Percentiles rank a stretch among this genome's conserved stretches.
These are phyloP conservation scores for Cicer judaicum DNA, from an alignment of 306 rosid genomes.

Conservation along the genomic window DNA sequence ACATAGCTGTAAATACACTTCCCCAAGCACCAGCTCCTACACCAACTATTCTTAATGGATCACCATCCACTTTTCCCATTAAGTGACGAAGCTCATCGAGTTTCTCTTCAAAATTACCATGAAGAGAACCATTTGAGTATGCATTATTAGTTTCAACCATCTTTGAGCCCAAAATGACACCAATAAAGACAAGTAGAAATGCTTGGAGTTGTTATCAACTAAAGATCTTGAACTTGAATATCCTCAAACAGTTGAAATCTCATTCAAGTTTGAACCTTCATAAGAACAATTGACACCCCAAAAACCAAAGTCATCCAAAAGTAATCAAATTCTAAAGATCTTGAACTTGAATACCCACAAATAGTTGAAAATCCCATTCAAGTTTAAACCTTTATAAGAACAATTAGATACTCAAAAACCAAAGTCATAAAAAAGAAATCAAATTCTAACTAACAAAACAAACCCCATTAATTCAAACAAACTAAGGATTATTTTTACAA, in stretches of 20 bases:
- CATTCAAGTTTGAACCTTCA: conserved; percentile 36
- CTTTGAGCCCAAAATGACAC: conserved; percentile 45
- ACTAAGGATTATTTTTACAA: background rate
- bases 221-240: conserved; percentile 29
- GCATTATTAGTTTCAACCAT: conserved; percentile 54
- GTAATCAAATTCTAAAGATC: conserved; percentile 31
- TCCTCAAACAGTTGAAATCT: conserved; percentile 31
- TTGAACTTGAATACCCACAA: conserved; percentile 29
- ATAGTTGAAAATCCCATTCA: conserved; percentile 31
- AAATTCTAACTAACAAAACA: conserved; percentile 26
- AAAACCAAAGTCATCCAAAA: conserved; percentile 2
- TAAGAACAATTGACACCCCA: conserved; percentile 26
- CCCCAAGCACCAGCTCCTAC: conserved; percentile 99
- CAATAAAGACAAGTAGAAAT: no score
- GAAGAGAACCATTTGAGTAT: conserved; percentile 55
- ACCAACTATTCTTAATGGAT: conserved; percentile 87
- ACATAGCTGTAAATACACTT: conserved; percentile 86
- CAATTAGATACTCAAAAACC: conserved; percentile 19
- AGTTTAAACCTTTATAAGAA: conserved; percentile 29
- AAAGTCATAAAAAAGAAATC: conserved; percentile 5
- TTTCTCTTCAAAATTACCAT: conserved; percentile 68
- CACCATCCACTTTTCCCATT: conserved; percentile 80
- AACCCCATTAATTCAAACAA: conserved; percentile 28
- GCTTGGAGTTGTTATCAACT: background rate
- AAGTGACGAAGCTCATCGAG: conserved; percentile 75